Conservation (phyloP, 2,329 filamentous ascomycete species). For the Verticillium dahliae region DNA sequence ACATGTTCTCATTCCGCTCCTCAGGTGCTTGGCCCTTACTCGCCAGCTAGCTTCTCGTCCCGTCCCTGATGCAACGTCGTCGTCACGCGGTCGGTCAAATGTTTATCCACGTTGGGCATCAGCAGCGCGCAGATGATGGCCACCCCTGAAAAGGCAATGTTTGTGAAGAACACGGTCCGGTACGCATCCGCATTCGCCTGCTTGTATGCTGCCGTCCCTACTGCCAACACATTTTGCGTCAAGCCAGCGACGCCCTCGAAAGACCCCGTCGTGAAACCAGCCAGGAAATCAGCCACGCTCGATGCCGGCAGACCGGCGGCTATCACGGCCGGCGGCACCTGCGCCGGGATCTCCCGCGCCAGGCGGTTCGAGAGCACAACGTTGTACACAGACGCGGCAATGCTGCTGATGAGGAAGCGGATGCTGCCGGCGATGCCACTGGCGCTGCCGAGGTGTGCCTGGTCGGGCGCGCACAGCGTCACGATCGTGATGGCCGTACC, state of each 20-base stretch:
- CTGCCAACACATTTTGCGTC: conserved; percentile 20
- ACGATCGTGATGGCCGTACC: conserved; percentile 25
- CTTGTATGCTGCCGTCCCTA: conserved; percentile 21
- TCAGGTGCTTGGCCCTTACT: background rate
- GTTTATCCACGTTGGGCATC: conserved; percentile 24
- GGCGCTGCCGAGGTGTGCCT: conserved; percentile 26
- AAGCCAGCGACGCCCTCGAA: conserved; percentile 22
- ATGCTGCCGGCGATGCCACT: conserved; percentile 28
- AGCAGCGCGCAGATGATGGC: conserved; percentile 22
- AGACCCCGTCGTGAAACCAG: conserved; percentile 19
- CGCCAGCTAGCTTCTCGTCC: conserved; percentile 10
- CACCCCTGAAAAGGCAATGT: conserved; percentile 25
- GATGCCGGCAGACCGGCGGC: conserved; percentile 27
- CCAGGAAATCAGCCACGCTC: conserved; percentile 26
- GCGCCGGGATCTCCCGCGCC: conserved; percentile 18
- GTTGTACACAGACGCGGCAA: conserved; percentile 25
- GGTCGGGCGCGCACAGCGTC: conserved; percentile 24
- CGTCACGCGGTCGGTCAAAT: conserved; percentile 24
- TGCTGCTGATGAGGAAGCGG: conserved; percentile 24
- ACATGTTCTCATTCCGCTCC: background rate
- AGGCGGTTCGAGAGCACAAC: conserved; percentile 26
- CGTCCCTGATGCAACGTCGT: conserved; percentile 21
- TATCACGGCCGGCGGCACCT: conserved; percentile 24
- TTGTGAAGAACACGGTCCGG: conserved; percentile 25
- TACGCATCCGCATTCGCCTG: conserved; percentile 26